phyloP scores from a whole-genome alignment of 768 basidiomycete genomes.

The Rhizopogon salebrosus region DNA sequence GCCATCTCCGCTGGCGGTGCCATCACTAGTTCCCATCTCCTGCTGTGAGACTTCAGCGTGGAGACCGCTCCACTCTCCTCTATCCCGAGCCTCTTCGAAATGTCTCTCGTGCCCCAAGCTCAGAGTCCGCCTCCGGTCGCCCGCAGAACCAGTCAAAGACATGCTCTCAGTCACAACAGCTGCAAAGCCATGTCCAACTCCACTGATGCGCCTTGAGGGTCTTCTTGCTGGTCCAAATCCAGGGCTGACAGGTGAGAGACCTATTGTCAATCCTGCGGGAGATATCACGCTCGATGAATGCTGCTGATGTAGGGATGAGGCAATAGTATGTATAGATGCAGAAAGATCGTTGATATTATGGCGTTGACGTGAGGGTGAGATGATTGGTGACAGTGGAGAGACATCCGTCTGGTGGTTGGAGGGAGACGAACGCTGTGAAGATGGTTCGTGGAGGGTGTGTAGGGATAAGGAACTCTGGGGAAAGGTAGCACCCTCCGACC shows the following conservation, averaged over 20 bases:
- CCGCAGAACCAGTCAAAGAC: conserved; percentile 7
- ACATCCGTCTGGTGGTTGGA: neutral
- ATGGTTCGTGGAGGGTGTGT: neutral
- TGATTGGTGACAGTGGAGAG: neutral
- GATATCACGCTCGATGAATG: conserved; percentile 1
- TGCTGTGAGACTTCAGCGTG: conserved; percentile 1
- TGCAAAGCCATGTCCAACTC: conserved; percentile 20
- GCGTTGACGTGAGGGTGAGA: conserved; percentile 2
- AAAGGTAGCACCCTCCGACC: conserved; percentile 3
- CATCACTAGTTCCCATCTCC: conserved; percentile 2
- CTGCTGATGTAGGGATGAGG: conserved; percentile 5
- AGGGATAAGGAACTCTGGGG: conserved; percentile 4
- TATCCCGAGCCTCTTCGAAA: conserved; percentile 6
- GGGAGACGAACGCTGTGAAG: neutral
- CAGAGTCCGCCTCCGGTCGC: conserved; percentile 39
- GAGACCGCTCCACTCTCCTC: conserved; percentile 6
- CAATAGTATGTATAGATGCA: neutral
- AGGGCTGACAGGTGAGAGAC: conserved; percentile 68
- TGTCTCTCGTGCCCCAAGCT: conserved; percentile 37
- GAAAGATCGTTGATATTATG: neutral
- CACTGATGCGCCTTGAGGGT: conserved; percentile 32
- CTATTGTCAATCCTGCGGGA: conserved; percentile 61
- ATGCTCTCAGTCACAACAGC: conserved; percentile 24
- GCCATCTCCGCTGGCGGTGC: neutral
- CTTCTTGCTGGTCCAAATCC: conserved; percentile 63